Percentiles rank a stretch among this genome's conserved stretches.
Conservation (phyloP, 2,329 filamentous ascomycete genomes). For the Fusarium virguliforme region DNA sequence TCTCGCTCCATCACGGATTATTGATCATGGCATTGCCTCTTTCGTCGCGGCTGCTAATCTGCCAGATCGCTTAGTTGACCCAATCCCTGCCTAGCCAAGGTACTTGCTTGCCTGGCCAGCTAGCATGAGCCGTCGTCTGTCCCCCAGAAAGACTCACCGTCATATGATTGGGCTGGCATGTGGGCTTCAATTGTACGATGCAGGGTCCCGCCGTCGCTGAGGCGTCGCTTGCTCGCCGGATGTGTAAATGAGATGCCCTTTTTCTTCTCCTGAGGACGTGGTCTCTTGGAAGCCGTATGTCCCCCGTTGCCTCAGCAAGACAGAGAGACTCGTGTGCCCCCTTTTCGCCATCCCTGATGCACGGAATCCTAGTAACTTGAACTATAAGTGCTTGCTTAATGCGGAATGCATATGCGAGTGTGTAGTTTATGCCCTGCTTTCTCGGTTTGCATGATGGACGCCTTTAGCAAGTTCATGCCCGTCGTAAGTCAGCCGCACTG, state of each 20-base stretch:
- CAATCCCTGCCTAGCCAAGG: neutral
- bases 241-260: slow-evolving; percentile 13
- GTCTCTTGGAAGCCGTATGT: neutral
- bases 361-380: neutral
- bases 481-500: neutral
- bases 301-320: neutral
- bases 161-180: slow-evolving; percentile 26
- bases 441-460: neutral
- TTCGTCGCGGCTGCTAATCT: slow-evolving; percentile 6
- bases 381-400: slow-evolving; percentile 2
- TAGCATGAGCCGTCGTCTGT: slow-evolving; percentile 9
- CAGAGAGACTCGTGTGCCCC: neutral
- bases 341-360: neutral
- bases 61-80: slow-evolving; percentile 2
- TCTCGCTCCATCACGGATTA: slow-evolving; percentile 33
- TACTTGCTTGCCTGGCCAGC: neutral
- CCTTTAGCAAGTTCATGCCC: slow-evolving; percentile 1
- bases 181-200: slow-evolving; percentile 26
- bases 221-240: slow-evolving; percentile 25
- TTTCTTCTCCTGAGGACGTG: neutral
- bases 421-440: neutral
- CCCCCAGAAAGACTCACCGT: slow-evolving; percentile 37
- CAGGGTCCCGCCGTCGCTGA: slow-evolving; percentile 34
- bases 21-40: slow-evolving; percentile 4
- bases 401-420: slow-evolving; percentile 2